Evolutionary conservation across 163 green algal species (phyloP).

Genomic region (Scenedesmus sp.): DNA sequence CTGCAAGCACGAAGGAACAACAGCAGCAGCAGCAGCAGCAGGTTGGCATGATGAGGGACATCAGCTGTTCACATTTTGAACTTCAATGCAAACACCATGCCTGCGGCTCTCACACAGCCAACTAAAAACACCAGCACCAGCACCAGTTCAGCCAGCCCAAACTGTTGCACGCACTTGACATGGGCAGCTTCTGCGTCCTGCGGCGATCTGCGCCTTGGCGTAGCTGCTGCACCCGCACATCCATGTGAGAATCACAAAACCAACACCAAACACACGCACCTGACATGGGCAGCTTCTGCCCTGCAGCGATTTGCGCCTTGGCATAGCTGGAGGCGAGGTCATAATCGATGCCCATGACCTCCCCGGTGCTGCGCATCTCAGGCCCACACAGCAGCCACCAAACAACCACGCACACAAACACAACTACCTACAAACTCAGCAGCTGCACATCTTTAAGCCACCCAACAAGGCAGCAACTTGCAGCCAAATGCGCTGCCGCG

Average conservation of each 20-base stretch:
- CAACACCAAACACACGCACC: not conserved
- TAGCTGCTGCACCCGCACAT: constrained; percentile 71
- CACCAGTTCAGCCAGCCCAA: no score
- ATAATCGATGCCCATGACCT: constrained; percentile 98
- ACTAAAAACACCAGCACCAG: not conserved
- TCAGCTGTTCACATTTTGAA: not conserved
- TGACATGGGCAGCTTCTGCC: constrained; percentile 72
- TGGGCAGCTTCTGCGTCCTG: constrained; percentile 81
- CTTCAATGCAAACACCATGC: not conserved
- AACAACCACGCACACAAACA: no score
- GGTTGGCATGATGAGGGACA: not conserved
- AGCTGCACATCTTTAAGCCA: no score
- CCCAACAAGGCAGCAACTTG: no score
- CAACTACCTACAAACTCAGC: no score
- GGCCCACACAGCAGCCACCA: constrained; percentile 70
- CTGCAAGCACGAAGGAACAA: constrained; percentile 23
- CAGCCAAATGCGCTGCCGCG: no score
- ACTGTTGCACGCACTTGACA: not conserved
- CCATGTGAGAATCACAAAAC: not conserved
- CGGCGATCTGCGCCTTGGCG: constrained; percentile 86
- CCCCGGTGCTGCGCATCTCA: constrained; percentile 95
- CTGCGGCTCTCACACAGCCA: not conserved
- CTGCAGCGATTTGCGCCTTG: constrained; percentile 92
- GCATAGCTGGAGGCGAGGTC: constrained; percentile 93
- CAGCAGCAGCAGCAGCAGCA: not conserved